Percentiles rank a stretch among this genome's conserved stretches.
These are phyloP conservation scores for Malassezia brasiliensis DNA, from an alignment of 1,284 basidiomycete species.

Conservation along the genomic window DNA sequence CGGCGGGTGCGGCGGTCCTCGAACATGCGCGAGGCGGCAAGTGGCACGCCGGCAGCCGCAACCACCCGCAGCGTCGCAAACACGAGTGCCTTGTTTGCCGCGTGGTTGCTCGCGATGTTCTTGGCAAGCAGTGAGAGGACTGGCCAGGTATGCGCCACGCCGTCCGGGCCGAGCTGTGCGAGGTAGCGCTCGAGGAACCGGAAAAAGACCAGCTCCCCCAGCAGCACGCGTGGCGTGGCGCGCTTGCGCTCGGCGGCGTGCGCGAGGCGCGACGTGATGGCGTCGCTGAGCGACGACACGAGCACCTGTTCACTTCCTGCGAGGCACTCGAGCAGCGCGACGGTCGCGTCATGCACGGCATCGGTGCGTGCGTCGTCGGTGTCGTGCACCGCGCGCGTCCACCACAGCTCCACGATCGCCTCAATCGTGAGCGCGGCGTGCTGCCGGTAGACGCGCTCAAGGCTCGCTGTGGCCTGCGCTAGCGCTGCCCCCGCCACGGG, in stretches of 20 bases:
- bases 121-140: slow-evolving; percentile 63
- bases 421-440: slow-evolving; percentile 73
- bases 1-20: slow-evolving; percentile 81
- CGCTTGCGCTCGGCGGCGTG: slow-evolving; percentile 9
- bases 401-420: slow-evolving; percentile 70
- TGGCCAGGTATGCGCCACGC: slow-evolving; percentile 81
- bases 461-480: background rate
- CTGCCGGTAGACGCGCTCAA: slow-evolving; percentile 76
- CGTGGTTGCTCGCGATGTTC: slow-evolving; percentile 57
- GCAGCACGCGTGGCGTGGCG: background rate
- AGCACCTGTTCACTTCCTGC: slow-evolving; percentile 76
- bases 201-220: slow-evolving; percentile 54
- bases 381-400: background rate
- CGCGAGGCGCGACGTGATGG: slow-evolving; percentile 27
- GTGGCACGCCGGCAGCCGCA: slow-evolving; percentile 62
- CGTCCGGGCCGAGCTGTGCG: slow-evolving; percentile 69
- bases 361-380: background rate
- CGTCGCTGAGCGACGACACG: slow-evolving; percentile 78
- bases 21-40: slow-evolving; percentile 69
- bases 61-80: slow-evolving; percentile 73
- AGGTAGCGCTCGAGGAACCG: slow-evolving; percentile 81
- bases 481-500: background rate
- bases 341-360: slow-evolving; percentile 6
- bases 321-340: slow-evolving; percentile 48
- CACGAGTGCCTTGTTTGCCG: slow-evolving; percentile 52